These are phyloP conservation scores for Talaromyces liani DNA, from an alignment of 495 filamentous ascomycete species.

Conservation along the genomic window DNA sequence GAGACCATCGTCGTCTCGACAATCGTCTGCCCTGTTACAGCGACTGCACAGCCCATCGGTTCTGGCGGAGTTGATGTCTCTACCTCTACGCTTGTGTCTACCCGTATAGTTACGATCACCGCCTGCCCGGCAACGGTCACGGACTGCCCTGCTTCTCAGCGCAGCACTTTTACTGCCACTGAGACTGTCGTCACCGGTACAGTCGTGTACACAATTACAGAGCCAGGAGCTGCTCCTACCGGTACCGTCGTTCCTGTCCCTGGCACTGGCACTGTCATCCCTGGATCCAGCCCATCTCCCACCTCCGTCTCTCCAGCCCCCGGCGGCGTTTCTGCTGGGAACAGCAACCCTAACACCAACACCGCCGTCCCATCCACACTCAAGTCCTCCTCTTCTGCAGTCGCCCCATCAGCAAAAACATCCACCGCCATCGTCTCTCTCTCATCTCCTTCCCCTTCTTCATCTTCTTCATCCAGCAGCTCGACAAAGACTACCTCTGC, in stretches of 20 bases:
- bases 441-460: too few species aligned
- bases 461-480: neutral
- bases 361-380: neutral
- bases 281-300: neutral
- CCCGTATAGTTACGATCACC: conserved; percentile 14
- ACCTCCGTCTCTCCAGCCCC: neutral
- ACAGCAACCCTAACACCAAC: neutral
- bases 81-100: conserved; percentile 14
- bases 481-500: conserved; percentile 1
- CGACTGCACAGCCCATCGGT: conserved; percentile 7
- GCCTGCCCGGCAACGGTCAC: conserved; percentile 17
- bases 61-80: conserved; percentile 7
- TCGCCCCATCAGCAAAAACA: neutral
- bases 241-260: neutral
- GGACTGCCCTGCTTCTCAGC: conserved; percentile 15
- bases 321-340: neutral
- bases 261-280: neutral
- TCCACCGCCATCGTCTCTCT: neutral
- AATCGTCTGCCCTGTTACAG: conserved; percentile 23
- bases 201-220: neutral
- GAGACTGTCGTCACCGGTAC: conserved; percentile 17
- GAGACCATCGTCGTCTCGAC: conserved; percentile 21
- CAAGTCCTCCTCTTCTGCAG: neutral
- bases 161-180: conserved; percentile 15
- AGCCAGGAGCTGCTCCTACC: neutral